phyloP scores from a whole-genome alignment of 768 basidiomycete species.

The Trametes punicea region DNA sequence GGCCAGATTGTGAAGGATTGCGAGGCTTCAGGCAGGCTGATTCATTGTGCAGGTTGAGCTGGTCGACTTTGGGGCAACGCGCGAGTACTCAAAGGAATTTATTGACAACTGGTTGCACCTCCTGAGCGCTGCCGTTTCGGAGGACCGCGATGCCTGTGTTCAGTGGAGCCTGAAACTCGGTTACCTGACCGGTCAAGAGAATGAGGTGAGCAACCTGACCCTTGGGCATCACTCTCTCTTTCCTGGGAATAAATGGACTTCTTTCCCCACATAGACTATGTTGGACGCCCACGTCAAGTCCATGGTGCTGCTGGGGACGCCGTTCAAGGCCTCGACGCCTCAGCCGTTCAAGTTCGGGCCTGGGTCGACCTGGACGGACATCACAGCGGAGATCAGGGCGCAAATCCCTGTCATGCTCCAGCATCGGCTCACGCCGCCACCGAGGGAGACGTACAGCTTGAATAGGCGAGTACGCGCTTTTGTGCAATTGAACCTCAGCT shows the following conservation, averaged over 20 bases:
- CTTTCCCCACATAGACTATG: constrained; percentile 56
- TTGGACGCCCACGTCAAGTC: constrained; percentile 81
- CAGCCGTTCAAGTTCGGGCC: constrained; percentile 82
- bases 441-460: constrained; percentile 90
- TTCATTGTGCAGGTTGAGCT: constrained; percentile 69
- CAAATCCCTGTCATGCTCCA: constrained; percentile 89
- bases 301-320: constrained; percentile 79
- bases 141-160: constrained; percentile 64
- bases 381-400: constrained; percentile 73
- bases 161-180: constrained; percentile 78
- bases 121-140: constrained; percentile 73
- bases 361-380: constrained; percentile 58
- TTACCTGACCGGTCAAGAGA: constrained; percentile 88
- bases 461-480: constrained; percentile 57
- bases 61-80: constrained; percentile 95
- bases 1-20: neutral
- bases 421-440: constrained; percentile 87
- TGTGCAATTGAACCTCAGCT: neutral
- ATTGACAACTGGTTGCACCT: constrained; percentile 85
- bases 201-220: constrained; percentile 57
- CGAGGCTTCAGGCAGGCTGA: too few species aligned
- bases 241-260: neutral
- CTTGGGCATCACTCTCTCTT: neutral
- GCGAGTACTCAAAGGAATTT: constrained; percentile 80
- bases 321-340: constrained; percentile 63